Percentiles rank a stretch among this genome's conserved stretches.
phyloP scores from a whole-genome alignment of 202 grass and related monocot genomes.

The Digitaria exilis region DNA sequence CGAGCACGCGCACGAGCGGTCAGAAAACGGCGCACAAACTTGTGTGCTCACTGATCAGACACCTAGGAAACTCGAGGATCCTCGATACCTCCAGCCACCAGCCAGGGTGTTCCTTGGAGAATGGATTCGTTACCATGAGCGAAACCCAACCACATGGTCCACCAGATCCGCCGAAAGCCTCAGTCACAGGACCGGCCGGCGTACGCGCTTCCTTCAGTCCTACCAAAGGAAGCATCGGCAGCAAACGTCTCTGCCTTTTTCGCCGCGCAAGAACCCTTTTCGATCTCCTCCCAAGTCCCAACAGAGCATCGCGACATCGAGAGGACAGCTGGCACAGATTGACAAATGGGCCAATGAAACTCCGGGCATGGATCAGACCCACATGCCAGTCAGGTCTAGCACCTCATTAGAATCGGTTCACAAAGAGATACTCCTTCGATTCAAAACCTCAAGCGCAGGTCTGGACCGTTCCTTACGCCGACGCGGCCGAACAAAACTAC shows the following conservation, averaged over 20 bases:
- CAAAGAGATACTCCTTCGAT: background rate
- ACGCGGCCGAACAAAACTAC: slow-evolving; percentile 1
- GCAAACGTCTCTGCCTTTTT: no score
- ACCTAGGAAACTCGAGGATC: no score
- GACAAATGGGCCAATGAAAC: background rate
- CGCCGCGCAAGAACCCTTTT: background rate
- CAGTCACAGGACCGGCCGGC: background rate
- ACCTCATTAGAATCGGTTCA: background rate
- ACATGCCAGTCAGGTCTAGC: background rate
- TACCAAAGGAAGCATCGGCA: background rate
- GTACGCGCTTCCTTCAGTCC: background rate
- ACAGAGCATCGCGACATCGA: no score
- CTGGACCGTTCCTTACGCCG: background rate
- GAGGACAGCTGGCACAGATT: background rate
- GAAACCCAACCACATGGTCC: background rate
- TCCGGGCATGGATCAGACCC: background rate
- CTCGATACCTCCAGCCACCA: no score
- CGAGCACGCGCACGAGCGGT: background rate
- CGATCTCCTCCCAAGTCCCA: background rate
- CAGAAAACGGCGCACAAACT: background rate
- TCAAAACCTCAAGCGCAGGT: background rate
- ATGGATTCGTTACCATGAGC: background rate
- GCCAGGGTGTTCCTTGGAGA: background rate
- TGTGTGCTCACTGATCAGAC: background rate
- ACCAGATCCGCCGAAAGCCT: slow-evolving; percentile 10